phyloP scores from a whole-genome alignment of 139 green algal genomes.

The Trebouxia sp. region DNA sequence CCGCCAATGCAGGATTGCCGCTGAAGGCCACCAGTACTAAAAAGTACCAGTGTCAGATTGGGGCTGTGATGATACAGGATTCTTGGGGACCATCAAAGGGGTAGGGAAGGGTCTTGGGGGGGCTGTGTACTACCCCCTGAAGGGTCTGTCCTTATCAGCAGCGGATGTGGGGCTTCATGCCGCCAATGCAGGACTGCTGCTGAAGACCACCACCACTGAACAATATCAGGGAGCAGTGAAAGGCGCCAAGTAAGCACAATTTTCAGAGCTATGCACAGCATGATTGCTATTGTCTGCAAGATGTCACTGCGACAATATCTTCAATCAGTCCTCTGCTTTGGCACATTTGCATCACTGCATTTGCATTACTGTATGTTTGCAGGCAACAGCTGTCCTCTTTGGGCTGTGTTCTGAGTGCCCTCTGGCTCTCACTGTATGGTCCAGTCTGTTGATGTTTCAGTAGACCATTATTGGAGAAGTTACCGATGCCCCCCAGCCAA shows the following conservation, averaged over 20 bases:
- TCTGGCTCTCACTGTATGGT: too few species aligned
- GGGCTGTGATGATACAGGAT: background rate
- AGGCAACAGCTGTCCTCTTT: too few species aligned
- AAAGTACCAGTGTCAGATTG: too few species aligned
- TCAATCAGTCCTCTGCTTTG: background rate
- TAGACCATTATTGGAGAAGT: too few species aligned
- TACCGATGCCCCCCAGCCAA: too few species aligned
- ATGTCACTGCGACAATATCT: background rate
- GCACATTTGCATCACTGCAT: too few species aligned
- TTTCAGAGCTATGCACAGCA: too few species aligned
- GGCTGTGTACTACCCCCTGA: constrained; percentile 3
- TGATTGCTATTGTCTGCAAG: too few species aligned
- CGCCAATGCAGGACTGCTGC: constrained; percentile 1
- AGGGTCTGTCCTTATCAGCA: background rate
- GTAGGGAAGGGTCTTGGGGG: constrained; percentile 11
- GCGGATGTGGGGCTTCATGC: background rate
- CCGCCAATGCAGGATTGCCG: background rate
- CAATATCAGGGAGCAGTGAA: background rate
- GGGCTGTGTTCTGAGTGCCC: too few species aligned
- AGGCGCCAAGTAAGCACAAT: background rate
- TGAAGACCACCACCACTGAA: background rate
- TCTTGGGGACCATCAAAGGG: background rate
- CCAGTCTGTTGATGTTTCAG: too few species aligned
- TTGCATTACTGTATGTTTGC: too few species aligned
- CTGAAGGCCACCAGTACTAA: background rate